These are phyloP conservation scores for Astragalus glycyphyllos DNA, from an alignment of 306 rosid species.

Conservation along the genomic window DNA sequence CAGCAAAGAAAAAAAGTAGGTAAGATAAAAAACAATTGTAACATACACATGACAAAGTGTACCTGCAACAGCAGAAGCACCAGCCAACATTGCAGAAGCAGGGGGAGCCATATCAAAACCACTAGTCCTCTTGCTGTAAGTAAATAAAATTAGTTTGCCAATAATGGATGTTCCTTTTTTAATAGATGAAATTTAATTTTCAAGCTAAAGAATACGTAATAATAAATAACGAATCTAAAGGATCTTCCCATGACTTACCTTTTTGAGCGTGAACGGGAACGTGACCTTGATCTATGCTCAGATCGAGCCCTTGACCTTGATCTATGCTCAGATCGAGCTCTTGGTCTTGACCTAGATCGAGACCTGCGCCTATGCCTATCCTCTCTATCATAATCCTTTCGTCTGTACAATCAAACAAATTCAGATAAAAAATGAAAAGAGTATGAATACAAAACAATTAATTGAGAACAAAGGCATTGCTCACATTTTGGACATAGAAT, in stretches of 20 bases:
- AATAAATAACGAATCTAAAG: constrained; percentile 5
- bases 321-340: constrained; percentile 69
- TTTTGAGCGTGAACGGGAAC: constrained; percentile 95
- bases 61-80: constrained; percentile 79
- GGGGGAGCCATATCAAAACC: constrained; percentile 99
- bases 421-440: constrained; percentile 1
- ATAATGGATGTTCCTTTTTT: constrained; percentile 5
- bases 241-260: constrained; percentile 55
- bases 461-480: constrained; percentile 5
- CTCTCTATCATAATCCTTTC: constrained; percentile 84
- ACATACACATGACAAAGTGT: constrained; percentile 47
- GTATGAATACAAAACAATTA: neutral
- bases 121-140: constrained; percentile 94
- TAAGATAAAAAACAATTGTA: constrained; percentile 51
- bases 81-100: constrained; percentile 77
- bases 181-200: neutral
- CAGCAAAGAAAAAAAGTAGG: constrained; percentile 74
- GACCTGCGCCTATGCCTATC: constrained; percentile 75
- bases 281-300: constrained; percentile 82
- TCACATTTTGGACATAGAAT: neutral
- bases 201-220: neutral
- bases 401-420: constrained; percentile 52
- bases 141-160: constrained; percentile 47
- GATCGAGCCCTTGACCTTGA: constrained; percentile 60
- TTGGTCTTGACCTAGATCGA: constrained; percentile 65